These are phyloP conservation scores for Sordariomycetes sp. DNA, from an alignment of 2,329 filamentous ascomycete species.

Conservation along the genomic window DNA sequence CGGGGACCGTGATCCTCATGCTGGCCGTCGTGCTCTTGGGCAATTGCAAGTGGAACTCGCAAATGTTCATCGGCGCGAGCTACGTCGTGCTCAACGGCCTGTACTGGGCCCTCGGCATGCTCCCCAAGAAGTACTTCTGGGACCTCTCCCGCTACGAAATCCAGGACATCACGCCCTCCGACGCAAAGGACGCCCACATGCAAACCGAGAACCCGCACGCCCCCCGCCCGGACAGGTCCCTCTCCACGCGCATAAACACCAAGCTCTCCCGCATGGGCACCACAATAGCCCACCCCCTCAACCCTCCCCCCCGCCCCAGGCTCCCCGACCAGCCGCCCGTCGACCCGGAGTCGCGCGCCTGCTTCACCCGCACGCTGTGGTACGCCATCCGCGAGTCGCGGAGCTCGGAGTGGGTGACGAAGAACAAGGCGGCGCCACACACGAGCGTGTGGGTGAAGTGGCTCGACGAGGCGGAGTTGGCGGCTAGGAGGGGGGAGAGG, in stretches of 20 bases:
- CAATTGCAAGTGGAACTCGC: slow-evolving; percentile 47
- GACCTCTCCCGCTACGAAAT: slow-evolving; percentile 38
- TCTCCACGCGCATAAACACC: neutral
- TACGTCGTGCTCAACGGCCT: slow-evolving; percentile 47
- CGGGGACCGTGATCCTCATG: slow-evolving; percentile 49
- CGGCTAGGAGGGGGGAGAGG: slow-evolving; percentile 17
- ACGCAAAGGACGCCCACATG: slow-evolving; percentile 21
- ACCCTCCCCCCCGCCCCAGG: no score
- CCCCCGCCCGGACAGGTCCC: slow-evolving; percentile 6
- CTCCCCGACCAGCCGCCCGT: neutral
- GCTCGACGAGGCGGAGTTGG: slow-evolving; percentile 32
- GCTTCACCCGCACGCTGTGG: slow-evolving; percentile 45
- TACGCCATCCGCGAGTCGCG: slow-evolving; percentile 42
- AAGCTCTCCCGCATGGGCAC: neutral
- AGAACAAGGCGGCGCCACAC: slow-evolving; percentile 34
- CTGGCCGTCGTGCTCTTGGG: slow-evolving; percentile 45
- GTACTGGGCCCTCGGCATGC: slow-evolving; percentile 42
- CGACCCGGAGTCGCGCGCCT: neutral
- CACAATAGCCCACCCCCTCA: neutral
- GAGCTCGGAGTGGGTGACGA: slow-evolving; percentile 36
- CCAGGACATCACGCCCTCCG: slow-evolving; percentile 23
- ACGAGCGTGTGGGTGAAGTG: slow-evolving; percentile 39
- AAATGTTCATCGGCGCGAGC: slow-evolving; percentile 41
- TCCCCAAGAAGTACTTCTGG: slow-evolving; percentile 38
- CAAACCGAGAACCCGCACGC: slow-evolving; percentile 20